phyloP scores from a whole-genome alignment of 805 yeast species.

The Blastobotrys robertii region DNA sequence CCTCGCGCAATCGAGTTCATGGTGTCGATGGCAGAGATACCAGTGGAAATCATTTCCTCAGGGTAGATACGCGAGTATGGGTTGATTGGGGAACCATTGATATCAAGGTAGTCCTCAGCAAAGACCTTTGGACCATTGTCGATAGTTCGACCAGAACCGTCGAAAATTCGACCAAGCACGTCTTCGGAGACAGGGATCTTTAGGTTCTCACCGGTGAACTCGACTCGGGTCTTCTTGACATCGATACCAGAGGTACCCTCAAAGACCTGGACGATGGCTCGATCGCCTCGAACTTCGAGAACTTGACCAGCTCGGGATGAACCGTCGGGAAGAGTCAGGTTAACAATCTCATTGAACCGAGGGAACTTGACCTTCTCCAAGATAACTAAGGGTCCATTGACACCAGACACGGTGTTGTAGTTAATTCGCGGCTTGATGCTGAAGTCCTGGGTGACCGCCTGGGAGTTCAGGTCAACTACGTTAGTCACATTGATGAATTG shows the following conservation, averaged over 20 bases:
- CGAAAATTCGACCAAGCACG: constrained; percentile 94
- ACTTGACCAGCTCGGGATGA: constrained; percentile 94
- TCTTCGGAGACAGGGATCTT: constrained; percentile 95
- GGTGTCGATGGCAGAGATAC: constrained; percentile 96
- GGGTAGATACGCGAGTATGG: constrained; percentile 98
- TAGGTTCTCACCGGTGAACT: constrained; percentile 91
- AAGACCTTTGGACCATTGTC: constrained; percentile 97
- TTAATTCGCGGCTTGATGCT: constrained; percentile 82
- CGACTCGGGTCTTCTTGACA: constrained; percentile 94
- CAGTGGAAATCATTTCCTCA: constrained; percentile 99
- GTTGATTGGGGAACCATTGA: constrained; percentile 97
- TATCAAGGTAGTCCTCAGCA: constrained; percentile 97
- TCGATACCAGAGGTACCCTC: constrained; percentile 99
- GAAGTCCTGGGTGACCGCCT: constrained; percentile 87
- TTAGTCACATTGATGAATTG: not conserved
- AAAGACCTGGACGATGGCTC: constrained; percentile 97
- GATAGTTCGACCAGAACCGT: constrained; percentile 97
- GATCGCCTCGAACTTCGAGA: constrained; percentile 90
- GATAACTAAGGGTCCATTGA: constrained; percentile 95
- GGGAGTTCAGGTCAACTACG: constrained; percentile 60
- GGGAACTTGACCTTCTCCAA: constrained; percentile 80
- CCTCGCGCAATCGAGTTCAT: constrained; percentile 99
- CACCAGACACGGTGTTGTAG: constrained; percentile 96
- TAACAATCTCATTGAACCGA: constrained; percentile 92
- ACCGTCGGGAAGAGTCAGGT: constrained; percentile 94